Evolutionary conservation across 768 basidiomycete genomes (phyloP).

Genomic region (Udeniomyces megalosporus): DNA sequence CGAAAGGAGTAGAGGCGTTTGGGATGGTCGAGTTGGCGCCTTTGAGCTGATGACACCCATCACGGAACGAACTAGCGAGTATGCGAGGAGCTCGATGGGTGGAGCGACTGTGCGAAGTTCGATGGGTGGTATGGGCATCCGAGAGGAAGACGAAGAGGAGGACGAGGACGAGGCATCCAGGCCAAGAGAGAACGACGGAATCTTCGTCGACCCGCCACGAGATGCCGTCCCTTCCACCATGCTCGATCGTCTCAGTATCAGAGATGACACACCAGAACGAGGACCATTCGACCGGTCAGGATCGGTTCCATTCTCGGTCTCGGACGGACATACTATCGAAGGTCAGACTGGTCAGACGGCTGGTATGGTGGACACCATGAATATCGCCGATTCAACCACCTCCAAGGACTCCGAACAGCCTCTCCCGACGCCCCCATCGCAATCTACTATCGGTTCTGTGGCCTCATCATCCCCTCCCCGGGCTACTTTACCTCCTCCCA

Average conservation of each 20-base stretch:
- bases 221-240: no score
- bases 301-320: conserved; percentile 20
- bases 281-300: conserved; percentile 18
- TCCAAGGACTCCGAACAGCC: no score
- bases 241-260: neutral
- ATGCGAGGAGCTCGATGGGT: conserved; percentile 33
- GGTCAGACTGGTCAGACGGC: conserved; percentile 21
- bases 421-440: neutral
- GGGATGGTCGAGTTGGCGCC: conserved; percentile 19
- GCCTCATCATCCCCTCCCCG: neutral
- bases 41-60: conserved; percentile 97
- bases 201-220: no score
- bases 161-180: conserved; percentile 19
- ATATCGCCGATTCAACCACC: conserved; percentile 2
- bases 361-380: conserved; percentile 17
- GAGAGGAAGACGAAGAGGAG: conserved; percentile 24
- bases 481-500: neutral
- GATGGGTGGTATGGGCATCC: conserved; percentile 6
- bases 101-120: neutral
- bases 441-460: neutral
- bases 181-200: no score
- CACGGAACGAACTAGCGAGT: conserved; percentile 85
- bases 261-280: neutral
- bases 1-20: conserved; percentile 16
- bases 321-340: conserved; percentile 29